Base-by-base conservation (phyloP, 1,284 basidiomycete species). In the Sporisorium reilianum region DNA sequence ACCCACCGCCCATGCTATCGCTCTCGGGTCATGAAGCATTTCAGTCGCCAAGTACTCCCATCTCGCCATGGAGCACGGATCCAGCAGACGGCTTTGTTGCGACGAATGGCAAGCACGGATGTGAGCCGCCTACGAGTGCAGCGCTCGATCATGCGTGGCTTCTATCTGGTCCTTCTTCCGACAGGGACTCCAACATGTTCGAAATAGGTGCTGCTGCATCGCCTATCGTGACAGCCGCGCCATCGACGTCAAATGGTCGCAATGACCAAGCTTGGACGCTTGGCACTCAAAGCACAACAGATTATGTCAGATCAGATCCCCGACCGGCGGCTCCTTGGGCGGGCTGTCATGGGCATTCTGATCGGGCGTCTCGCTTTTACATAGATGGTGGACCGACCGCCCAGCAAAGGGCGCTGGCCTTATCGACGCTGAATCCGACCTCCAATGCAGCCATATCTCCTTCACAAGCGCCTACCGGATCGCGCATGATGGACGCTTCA, bases 21-120 rank as follows among this genome's bases (percentile, higher is more conserved):
- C 56, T 69, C 20, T 51, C 59, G 3, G 66, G 66, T 18, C 59
- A 69, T 34, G 55, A 63, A 22, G 66, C 53, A 1, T 63, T 58
- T 18, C 46, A 40, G 9, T 56, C 50, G 2, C 57, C 64, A 5
- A 60, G n/a, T 26, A 28, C 53, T 23, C 57, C 64, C 1, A 25
- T 55, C n/a, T 61, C 58, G 18, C 64, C 57, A 26, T 60, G 64
- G 57, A n/a, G n/a, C n/a, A n/a, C n/a, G n/a, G n/a, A 5, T 9
- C 5, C 45, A 18, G n/a, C 26, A 5, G 12, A 26, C 18, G 7
- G 45, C 25, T n/a, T 28, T 23, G 45, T 6, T 28, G 18, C 26
- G 22, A 18, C 25, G 9, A 25, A 7, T 10, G 45, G 45, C 6
- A 11, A 46, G 16, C 14, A 6, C 22, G 4, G 23, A 16, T 10